Percentiles rank a stretch among this genome's conserved stretches.
Conservation (phyloP, 2,329 filamentous ascomycete species). For the Fusarium dlaminii region DNA sequence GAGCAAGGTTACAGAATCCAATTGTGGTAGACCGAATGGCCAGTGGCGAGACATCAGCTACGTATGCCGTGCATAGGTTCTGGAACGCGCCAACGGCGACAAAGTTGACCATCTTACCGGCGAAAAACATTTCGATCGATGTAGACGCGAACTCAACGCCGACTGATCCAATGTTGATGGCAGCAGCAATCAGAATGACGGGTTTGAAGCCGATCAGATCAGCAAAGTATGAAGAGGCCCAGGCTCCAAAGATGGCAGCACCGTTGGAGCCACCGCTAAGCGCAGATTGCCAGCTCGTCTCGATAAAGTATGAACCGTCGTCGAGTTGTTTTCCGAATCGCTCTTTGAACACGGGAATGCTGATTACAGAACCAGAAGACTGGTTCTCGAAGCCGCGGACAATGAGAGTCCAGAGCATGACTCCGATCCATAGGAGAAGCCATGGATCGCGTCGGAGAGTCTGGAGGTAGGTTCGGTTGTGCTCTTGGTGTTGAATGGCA, state of each 20-base stretch:
- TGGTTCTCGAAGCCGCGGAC: conserved; percentile 44
- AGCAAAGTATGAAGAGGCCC: conserved; percentile 37
- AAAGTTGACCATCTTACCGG: conserved; percentile 45
- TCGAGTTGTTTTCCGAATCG: conserved; percentile 27
- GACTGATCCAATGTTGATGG: conserved; percentile 43
- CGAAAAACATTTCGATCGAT: conserved; percentile 44
- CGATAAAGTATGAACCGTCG: conserved; percentile 34
- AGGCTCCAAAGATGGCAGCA: conserved; percentile 39
- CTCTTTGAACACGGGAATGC: conserved; percentile 32
- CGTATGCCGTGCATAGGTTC: conserved; percentile 51
- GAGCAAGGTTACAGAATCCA: conserved; percentile 52
- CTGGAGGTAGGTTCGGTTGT: conserved; percentile 38
- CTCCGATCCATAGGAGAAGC: conserved; percentile 44
- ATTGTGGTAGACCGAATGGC: conserved; percentile 49
- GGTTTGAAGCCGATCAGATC: conserved; percentile 40
- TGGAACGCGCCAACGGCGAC: conserved; percentile 49
- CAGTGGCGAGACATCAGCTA: conserved; percentile 51
- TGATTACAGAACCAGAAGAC: conserved; percentile 36
- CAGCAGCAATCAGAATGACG: conserved; percentile 21
- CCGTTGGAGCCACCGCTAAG: conserved; percentile 40
- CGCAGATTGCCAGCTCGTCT: conserved; percentile 44
- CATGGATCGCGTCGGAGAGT: conserved; percentile 42
- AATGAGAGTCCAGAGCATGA: conserved; percentile 46
- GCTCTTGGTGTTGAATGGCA: conserved; percentile 44
- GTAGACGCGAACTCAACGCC: conserved; percentile 45